Conservation (phyloP, 148 eudicot genomes). For the Rhododendron molle region DNA sequence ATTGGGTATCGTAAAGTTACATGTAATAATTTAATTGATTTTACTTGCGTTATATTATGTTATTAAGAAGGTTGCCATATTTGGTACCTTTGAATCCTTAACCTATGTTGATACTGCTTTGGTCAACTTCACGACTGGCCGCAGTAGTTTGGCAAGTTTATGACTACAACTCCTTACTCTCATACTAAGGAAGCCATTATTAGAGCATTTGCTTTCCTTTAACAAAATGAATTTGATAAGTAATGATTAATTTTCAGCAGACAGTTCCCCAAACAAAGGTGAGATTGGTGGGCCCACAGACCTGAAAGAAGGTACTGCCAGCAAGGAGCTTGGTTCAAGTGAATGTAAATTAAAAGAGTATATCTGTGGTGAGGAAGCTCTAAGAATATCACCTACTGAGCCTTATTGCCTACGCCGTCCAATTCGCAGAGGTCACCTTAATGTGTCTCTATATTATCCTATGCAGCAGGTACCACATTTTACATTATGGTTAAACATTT, state of each 20-base stretch:
- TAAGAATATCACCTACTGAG: slow-evolving; percentile 77
- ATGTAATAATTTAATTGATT: not conserved
- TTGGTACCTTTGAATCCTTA: not conserved
- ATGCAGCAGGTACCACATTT: slow-evolving; percentile 71
- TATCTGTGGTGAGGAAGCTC: slow-evolving; percentile 93
- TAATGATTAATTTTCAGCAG: slow-evolving; percentile 32
- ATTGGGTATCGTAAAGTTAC: not conserved
- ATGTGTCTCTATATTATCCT: slow-evolving; percentile 83
- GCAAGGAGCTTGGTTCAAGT: slow-evolving; percentile 24
- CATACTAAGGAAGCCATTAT: not conserved
- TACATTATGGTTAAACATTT: not conserved
- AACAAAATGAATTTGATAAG: not conserved
- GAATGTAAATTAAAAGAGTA: slow-evolving; percentile 55
- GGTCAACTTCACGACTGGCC: not conserved
- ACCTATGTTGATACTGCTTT: not conserved
- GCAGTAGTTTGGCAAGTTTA: slow-evolving; percentile 2
- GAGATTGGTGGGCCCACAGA: slow-evolving; percentile 30
- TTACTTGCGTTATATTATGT: not conserved
- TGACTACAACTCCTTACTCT: not conserved
- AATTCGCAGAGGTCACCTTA: slow-evolving; percentile 93
- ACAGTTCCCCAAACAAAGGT: slow-evolving; percentile 33
- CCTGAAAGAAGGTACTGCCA: slow-evolving; percentile 29
- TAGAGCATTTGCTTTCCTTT: not conserved
- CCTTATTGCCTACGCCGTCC: slow-evolving; percentile 96
- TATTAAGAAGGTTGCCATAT: not conserved